Percentiles rank a stretch among this genome's conserved stretches.
Evolutionary conservation across 164 flowering plant species (phyloP).

Genomic region (Pachysandra terminalis): DNA sequence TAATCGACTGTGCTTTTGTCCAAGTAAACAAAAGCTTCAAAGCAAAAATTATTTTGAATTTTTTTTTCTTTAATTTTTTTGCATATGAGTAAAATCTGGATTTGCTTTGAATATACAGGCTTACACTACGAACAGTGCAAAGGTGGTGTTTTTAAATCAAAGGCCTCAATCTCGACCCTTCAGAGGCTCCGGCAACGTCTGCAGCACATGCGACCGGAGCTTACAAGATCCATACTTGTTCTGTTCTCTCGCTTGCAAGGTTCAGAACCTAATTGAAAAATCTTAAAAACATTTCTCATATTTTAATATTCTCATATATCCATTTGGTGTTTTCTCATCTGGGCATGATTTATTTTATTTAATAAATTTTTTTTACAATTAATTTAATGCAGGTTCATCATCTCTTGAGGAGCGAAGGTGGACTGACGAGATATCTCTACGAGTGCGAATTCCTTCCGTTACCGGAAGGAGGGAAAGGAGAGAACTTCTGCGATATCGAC

Average conservation of each 20-base stretch:
- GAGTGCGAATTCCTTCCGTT: slow-evolving; percentile 50
- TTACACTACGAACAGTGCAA: slow-evolving; percentile 72
- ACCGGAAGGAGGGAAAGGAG: slow-evolving; percentile 39
- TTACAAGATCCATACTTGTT: slow-evolving; percentile 70
- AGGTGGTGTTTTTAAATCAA: slow-evolving; percentile 70
- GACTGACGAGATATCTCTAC: slow-evolving; percentile 40
- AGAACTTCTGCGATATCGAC: slow-evolving; percentile 29
- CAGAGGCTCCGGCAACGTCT: slow-evolving; percentile 59
- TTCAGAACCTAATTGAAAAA: slow-evolving; percentile 5
- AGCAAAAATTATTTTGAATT: neutral
- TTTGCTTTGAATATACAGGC: slow-evolving; percentile 30
- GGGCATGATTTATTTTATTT: slow-evolving; percentile 7
- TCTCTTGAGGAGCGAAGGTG: slow-evolving; percentile 41
- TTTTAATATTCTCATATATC: neutral
- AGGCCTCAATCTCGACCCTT: slow-evolving; percentile 60
- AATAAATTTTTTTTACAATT: neutral
- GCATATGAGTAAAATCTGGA: neutral
- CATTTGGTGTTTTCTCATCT: slow-evolving; percentile 8
- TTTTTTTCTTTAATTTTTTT: neutral
- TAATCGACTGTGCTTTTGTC: slow-evolving; percentile 68
- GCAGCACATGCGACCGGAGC: slow-evolving; percentile 68
- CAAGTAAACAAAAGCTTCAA: slow-evolving; percentile 39
- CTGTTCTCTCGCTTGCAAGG: slow-evolving; percentile 96
- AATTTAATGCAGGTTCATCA: slow-evolving; percentile 42
- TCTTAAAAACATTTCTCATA: neutral